Conservation (phyloP, 371 early-diverging fungal species). For the Mucor irregularis region DNA sequence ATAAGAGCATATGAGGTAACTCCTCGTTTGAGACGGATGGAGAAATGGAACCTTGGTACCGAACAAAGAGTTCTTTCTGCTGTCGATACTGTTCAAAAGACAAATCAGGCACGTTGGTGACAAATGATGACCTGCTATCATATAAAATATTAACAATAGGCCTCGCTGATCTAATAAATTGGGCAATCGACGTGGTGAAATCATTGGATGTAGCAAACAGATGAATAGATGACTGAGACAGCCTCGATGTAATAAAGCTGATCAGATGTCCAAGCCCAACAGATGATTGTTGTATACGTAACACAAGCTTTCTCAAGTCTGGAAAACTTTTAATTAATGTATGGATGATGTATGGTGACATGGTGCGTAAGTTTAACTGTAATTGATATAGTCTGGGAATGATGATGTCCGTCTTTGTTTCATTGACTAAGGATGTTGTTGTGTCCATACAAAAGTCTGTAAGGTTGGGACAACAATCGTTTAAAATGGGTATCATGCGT, state of each 20-base stretch:
- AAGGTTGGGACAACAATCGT: slow-evolving; percentile 5
- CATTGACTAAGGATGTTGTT: background rate
- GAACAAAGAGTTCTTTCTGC: background rate
- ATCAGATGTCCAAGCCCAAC: background rate
- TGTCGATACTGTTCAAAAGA: background rate
- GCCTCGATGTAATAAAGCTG: background rate
- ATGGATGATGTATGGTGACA: background rate
- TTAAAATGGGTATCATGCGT: slow-evolving; percentile 1
- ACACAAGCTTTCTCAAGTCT: background rate
- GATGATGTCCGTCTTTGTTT: background rate
- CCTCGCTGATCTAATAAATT: background rate
- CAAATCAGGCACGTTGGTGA: background rate
- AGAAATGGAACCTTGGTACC: background rate
- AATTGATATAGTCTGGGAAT: background rate
- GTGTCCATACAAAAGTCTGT: background rate
- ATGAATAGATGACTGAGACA: background rate
- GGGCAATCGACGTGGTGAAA: background rate
- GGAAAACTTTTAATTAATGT: background rate
- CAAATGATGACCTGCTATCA: background rate
- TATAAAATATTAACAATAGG: background rate
- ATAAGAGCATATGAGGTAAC: background rate
- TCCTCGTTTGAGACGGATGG: background rate
- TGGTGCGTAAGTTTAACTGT: background rate
- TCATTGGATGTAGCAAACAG: background rate
- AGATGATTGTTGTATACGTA: slow-evolving; percentile 3